Percentiles rank a stretch among this genome's conserved stretches.
These are phyloP conservation scores for Jamesozyma rosinii DNA, from an alignment of 805 yeast genomes.

Conservation along the genomic window DNA sequence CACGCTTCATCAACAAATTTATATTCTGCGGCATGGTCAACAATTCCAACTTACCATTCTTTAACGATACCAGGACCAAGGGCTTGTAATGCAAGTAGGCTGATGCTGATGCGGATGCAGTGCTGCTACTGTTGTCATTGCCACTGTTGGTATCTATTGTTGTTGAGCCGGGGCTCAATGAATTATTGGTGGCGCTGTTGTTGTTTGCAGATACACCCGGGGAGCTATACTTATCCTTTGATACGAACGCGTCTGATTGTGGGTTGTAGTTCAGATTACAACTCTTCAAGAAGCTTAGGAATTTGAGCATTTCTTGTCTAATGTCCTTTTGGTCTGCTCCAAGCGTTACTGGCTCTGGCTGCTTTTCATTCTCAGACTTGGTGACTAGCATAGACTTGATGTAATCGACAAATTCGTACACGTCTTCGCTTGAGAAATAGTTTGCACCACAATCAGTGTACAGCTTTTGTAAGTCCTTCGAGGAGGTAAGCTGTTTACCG, in stretches of 20 bases:
- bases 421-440: slow-evolving; percentile 46
- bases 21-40: slow-evolving; percentile 60
- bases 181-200: background rate
- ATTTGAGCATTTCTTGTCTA: slow-evolving; percentile 25
- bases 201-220: background rate
- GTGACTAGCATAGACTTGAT: slow-evolving; percentile 23
- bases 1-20: slow-evolving; percentile 45
- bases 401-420: slow-evolving; percentile 33
- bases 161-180: background rate
- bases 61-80: slow-evolving; percentile 42
- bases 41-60: slow-evolving; percentile 61
- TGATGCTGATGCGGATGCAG: slow-evolving; percentile 8
- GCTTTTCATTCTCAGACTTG: slow-evolving; percentile 8
- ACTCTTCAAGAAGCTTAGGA: slow-evolving; percentile 34
- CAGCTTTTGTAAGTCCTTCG: slow-evolving; percentile 44
- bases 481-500: slow-evolving; percentile 49
- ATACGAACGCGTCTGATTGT: slow-evolving; percentile 29
- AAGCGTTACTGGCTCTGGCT: background rate
- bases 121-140: background rate
- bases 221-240: slow-evolving; percentile 12
- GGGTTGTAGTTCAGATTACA: slow-evolving; percentile 39
- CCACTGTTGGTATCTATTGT: background rate
- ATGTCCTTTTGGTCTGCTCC: slow-evolving; percentile 4
- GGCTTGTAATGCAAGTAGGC: slow-evolving; percentile 30
- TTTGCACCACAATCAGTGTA: slow-evolving; percentile 39